These are phyloP conservation scores for Syzygium grande DNA, from an alignment of 345 rosid genomes.

Conservation along the genomic window DNA sequence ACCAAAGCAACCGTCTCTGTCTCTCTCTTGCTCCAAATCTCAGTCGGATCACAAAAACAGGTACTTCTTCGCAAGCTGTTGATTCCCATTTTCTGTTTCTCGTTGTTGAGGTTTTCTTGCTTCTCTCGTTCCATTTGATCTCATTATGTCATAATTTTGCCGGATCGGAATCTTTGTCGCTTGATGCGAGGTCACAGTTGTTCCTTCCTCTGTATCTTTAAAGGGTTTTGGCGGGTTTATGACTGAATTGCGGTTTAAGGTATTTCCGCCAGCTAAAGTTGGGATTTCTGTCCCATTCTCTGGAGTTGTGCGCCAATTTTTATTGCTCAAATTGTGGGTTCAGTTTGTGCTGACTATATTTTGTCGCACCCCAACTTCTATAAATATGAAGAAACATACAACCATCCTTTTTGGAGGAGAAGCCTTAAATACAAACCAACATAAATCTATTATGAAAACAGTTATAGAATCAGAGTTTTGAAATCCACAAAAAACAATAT, in stretches of 20 bases:
- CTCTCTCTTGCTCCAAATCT: background rate
- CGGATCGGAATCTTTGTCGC: background rate
- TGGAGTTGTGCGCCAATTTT: background rate
- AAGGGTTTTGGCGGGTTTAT: background rate
- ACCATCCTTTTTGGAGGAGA: too few species aligned
- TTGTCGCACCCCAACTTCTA: too few species aligned
- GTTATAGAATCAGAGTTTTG: too few species aligned
- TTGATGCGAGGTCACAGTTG: background rate
- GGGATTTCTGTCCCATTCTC: background rate
- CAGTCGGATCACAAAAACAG: background rate
- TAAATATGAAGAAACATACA: too few species aligned
- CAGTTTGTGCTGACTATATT: background rate
- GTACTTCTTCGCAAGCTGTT: background rate
- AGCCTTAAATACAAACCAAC: too few species aligned
- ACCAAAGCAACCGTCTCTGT: background rate
- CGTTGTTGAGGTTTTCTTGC: background rate
- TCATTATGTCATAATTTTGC: background rate
- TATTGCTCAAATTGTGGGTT: background rate
- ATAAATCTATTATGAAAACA: too few species aligned
- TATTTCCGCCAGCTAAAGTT: background rate
- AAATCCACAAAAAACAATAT: too few species aligned
- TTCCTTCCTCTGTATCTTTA: background rate
- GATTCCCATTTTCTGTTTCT: background rate
- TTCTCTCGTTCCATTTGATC: background rate
- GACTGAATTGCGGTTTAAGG: background rate